These are phyloP conservation scores for Royoungia palumana DNA, from an alignment of 768 basidiomycete species.

Conservation along the genomic window DNA sequence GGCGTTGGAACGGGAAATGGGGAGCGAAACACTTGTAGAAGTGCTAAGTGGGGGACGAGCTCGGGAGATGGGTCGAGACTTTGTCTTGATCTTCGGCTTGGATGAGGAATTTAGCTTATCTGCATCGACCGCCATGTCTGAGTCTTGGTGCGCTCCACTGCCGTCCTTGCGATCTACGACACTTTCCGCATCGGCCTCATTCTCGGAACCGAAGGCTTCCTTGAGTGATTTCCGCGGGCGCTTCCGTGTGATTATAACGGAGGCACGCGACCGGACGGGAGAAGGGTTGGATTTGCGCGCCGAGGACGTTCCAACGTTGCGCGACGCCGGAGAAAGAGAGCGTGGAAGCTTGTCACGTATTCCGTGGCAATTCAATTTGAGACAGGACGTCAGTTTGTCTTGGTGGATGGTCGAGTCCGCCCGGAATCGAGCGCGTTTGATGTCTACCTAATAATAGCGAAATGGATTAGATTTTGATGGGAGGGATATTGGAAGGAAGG, in stretches of 20 bases:
- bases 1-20: neutral
- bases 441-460: constrained; percentile 49
- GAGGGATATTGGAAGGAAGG: neutral
- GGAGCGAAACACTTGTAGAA: neutral
- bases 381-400: constrained; percentile 68
- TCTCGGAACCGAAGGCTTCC: constrained; percentile 16
- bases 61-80: constrained; percentile 13
- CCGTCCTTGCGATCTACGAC: constrained; percentile 4
- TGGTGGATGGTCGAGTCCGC: constrained; percentile 63
- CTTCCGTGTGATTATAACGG: constrained; percentile 18
- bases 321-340: neutral
- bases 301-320: constrained; percentile 8
- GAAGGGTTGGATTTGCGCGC: constrained; percentile 23
- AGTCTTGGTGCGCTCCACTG: neutral
- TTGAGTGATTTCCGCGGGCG: constrained; percentile 24
- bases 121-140: constrained; percentile 12
- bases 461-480: neutral
- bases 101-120: constrained; percentile 1
- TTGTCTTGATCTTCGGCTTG: constrained; percentile 13
- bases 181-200: constrained; percentile 14
- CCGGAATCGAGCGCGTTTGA: constrained; percentile 74
- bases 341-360: constrained; percentile 24
- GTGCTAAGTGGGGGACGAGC: constrained; percentile 5
- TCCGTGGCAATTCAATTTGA: constrained; percentile 51
- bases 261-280: constrained; percentile 21